phyloP scores from a whole-genome alignment of 306 rosid species.

The Cucumis melo region DNA sequence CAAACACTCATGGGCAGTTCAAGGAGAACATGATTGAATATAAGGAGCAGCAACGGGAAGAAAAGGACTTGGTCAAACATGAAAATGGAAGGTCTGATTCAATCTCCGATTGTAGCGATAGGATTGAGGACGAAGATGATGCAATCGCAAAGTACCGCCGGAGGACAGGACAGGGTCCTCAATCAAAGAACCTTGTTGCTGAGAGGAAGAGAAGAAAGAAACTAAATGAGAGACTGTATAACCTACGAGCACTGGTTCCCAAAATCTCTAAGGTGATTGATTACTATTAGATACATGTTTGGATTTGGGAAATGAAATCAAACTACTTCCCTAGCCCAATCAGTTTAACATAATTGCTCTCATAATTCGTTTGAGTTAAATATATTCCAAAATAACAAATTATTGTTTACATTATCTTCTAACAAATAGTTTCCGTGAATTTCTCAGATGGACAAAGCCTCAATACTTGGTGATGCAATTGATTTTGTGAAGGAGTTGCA shows the following conservation, averaged over 20 bases:
- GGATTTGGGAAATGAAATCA: not conserved
- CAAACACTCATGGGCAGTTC: conserved; percentile 16
- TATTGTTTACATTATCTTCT: not conserved
- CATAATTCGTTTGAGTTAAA: not conserved
- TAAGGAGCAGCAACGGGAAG: conserved; percentile 38
- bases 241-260: conserved; percentile 84
- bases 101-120: conserved; percentile 79
- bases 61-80: conserved; percentile 36
- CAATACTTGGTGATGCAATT: conserved; percentile 86
- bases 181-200: conserved; percentile 70
- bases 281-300: not conserved
- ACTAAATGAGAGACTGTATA: conserved; percentile 70
- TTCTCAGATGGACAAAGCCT: conserved; percentile 55
- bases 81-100: conserved; percentile 49
- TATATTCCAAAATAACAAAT: not conserved
- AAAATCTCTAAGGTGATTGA: conserved; percentile 57
- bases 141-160: conserved; percentile 49
- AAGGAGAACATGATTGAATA: conserved; percentile 22
- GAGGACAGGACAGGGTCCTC: conserved; percentile 59
- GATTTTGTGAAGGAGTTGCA: conserved; percentile 58
- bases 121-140: conserved; percentile 64
- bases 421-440: conserved; percentile 8
- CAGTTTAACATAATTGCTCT: not conserved
- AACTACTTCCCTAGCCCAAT: not conserved
- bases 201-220: conserved; percentile 95